Percentiles rank a stretch among this genome's conserved stretches.
These are phyloP conservation scores for Oryza coarctata DNA, from an alignment of 176 grass and related monocot genomes.

Conservation along the genomic window DNA sequence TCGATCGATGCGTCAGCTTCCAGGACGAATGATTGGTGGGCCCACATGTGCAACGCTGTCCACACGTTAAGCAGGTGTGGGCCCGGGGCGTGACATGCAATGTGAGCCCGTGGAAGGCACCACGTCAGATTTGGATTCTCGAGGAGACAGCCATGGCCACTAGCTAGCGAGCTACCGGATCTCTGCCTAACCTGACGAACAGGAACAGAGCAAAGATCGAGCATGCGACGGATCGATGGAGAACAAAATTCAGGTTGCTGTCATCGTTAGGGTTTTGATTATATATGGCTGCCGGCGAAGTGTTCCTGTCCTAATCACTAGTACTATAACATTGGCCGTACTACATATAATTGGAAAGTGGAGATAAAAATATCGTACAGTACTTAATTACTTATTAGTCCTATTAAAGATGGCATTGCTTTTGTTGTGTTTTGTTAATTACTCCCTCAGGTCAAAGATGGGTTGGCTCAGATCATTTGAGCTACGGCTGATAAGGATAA, in stretches of 20 bases:
- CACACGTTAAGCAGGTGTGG: neutral
- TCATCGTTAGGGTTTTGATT: neutral
- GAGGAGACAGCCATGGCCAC: neutral
- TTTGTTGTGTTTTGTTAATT: neutral
- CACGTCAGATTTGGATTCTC: constrained; percentile 27
- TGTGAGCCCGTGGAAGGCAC: constrained; percentile 5
- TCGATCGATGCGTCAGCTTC: neutral
- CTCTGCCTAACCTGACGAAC: constrained; percentile 9
- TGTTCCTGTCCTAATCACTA: constrained; percentile 22
- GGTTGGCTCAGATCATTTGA: too few relatives aligned
- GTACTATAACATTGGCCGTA: neutral
- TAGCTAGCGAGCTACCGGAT: neutral
- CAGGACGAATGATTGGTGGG: constrained; percentile 9
- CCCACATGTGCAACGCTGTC: constrained; percentile 1
- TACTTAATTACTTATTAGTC: neutral
- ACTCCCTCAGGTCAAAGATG: too few relatives aligned
- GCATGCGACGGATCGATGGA: neutral
- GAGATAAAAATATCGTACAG: too few relatives aligned
- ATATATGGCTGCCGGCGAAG: neutral
- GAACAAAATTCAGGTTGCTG: neutral
- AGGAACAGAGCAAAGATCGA: neutral
- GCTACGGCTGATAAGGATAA: too few relatives aligned
- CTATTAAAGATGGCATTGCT: neutral
- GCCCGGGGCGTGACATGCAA: neutral
- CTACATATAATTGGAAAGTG: neutral